Evolutionary conservation across 1,284 basidiomycete genomes (phyloP).

Genomic region (Ustilago nuda): DNA sequence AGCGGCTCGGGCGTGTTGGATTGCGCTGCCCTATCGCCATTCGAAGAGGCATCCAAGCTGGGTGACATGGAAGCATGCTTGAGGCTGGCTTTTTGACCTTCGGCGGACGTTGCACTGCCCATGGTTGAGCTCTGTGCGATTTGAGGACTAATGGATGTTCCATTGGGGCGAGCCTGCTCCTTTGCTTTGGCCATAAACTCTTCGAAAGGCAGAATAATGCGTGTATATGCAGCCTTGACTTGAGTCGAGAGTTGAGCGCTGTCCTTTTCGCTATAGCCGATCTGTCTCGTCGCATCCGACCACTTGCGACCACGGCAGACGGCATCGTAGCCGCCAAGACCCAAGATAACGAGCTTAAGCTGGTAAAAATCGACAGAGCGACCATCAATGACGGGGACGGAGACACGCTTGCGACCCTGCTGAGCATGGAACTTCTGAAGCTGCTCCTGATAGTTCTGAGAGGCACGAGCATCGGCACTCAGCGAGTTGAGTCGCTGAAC

Average conservation of each 20-base stretch:
- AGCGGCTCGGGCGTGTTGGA: slow-evolving; percentile 44
- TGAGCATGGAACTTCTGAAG: slow-evolving; percentile 76
- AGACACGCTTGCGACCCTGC: slow-evolving; percentile 76
- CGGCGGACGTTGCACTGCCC: slow-evolving; percentile 8
- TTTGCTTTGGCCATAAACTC: slow-evolving; percentile 77
- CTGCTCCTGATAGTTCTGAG: slow-evolving; percentile 96
- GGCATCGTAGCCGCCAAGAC: slow-evolving; percentile 83
- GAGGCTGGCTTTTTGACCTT: slow-evolving; percentile 15
- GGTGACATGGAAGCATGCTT: slow-evolving; percentile 34
- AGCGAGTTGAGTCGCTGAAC: slow-evolving; percentile 95
- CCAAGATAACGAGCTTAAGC: slow-evolving; percentile 88
- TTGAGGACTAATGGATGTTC: slow-evolving; percentile 26
- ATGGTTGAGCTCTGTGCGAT: slow-evolving; percentile 32
- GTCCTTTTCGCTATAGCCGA: slow-evolving; percentile 78
- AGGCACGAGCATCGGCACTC: slow-evolving; percentile 94
- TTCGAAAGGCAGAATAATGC: slow-evolving; percentile 93
- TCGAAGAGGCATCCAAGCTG: slow-evolving; percentile 26
- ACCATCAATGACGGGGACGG: slow-evolving; percentile 91
- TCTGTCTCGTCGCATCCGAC: slow-evolving; percentile 82
- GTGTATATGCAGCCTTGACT: slow-evolving; percentile 87
- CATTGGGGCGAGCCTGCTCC: slow-evolving; percentile 53
- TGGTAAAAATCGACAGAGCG: slow-evolving; percentile 92
- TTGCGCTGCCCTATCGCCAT: slow-evolving; percentile 8
- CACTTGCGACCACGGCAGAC: slow-evolving; percentile 85
- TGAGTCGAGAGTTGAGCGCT: slow-evolving; percentile 82